A percentile compares a stretch with the other conserved stretches of the same genome.
Conservation (phyloP, 768 basidiomycete genomes). For the Paxillus ammoniavirescens region DNA sequence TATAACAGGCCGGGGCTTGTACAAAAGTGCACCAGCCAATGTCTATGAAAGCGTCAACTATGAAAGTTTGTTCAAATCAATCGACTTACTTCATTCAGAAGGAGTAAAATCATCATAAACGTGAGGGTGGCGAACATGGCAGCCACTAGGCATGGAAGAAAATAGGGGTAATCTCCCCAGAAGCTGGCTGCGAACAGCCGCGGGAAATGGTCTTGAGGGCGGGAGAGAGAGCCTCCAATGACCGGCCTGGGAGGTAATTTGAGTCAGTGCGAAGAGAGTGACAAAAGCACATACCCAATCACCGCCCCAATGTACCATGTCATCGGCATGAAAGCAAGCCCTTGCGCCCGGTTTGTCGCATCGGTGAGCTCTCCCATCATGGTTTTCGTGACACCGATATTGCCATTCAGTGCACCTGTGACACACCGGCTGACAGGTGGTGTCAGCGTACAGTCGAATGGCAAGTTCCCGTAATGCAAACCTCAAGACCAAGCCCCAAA, state of each 20-base stretch:
- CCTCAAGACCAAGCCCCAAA: conserved; percentile 56
- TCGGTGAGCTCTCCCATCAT: conserved; percentile 63
- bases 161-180: conserved; percentile 53
- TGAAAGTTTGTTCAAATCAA: not conserved
- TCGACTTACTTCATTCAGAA: conserved; percentile 50
- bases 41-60: not conserved
- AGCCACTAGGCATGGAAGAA: conserved; percentile 62
- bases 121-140: conserved; percentile 50
- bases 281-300: too few relatives aligned
- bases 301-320: conserved; percentile 13
- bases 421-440: conserved; percentile 43
- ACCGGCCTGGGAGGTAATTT: conserved; percentile 18
- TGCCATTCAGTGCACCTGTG: conserved; percentile 61
- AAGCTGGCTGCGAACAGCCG: conserved; percentile 44
- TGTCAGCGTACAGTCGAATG: too few relatives aligned
- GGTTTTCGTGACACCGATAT: conserved; percentile 65
- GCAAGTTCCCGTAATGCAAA: not conserved
- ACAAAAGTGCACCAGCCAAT: not conserved
- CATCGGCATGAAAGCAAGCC: conserved; percentile 18
- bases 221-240: conserved; percentile 55
- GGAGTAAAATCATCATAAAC: conserved; percentile 40
- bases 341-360: conserved; percentile 19
- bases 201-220: conserved; percentile 54
- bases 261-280: too few relatives aligned
- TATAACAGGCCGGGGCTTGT: not conserved